Conservation (phyloP, 2,329 filamentous ascomycete species). For the Claviceps pusilla region DNA sequence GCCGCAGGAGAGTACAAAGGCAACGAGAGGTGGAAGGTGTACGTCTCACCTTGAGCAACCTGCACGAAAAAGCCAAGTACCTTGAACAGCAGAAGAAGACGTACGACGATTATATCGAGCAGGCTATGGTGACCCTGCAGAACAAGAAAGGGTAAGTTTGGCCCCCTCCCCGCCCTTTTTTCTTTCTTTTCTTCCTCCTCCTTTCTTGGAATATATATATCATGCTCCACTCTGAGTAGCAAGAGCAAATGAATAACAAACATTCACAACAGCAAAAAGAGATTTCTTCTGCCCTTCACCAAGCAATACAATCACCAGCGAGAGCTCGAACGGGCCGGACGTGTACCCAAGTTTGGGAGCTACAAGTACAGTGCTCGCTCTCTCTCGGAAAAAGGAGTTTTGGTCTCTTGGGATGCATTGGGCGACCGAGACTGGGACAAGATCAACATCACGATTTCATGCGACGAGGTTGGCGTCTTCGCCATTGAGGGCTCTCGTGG, state of each 20-base stretch:
- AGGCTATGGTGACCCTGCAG: conserved; percentile 91
- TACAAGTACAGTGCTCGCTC: conserved; percentile 92
- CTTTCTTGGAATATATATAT: background rate
- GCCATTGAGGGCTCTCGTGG: conserved; percentile 80
- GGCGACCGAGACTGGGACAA: conserved; percentile 73
- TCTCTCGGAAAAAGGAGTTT: conserved; percentile 81
- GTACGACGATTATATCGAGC: conserved; percentile 98
- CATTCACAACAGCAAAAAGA: conserved; percentile 52
- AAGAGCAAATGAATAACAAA: background rate
- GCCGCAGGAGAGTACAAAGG: conserved; percentile 77
- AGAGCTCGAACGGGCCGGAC: conserved; percentile 80
- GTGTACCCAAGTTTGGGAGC: conserved; percentile 91
- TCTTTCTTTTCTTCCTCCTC: background rate
- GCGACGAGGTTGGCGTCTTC: conserved; percentile 88
- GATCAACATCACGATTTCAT: conserved; percentile 85
- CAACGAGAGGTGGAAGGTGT: conserved; percentile 82
- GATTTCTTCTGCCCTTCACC: conserved; percentile 89
- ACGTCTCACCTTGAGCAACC: conserved; percentile 54
- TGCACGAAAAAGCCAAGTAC: conserved; percentile 79
- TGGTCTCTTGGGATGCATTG: conserved; percentile 82
- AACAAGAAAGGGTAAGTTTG: conserved; percentile 75
- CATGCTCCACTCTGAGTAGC: background rate
- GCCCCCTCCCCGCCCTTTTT: too few species aligned
- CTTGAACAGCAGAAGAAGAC: conserved; percentile 90
- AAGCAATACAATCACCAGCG: conserved; percentile 98